A percentile compares a stretch with the other conserved stretches of the same genome.
Conservation (phyloP, 352 stramenopile genomes). For the Pythium phragmiticola region DNA sequence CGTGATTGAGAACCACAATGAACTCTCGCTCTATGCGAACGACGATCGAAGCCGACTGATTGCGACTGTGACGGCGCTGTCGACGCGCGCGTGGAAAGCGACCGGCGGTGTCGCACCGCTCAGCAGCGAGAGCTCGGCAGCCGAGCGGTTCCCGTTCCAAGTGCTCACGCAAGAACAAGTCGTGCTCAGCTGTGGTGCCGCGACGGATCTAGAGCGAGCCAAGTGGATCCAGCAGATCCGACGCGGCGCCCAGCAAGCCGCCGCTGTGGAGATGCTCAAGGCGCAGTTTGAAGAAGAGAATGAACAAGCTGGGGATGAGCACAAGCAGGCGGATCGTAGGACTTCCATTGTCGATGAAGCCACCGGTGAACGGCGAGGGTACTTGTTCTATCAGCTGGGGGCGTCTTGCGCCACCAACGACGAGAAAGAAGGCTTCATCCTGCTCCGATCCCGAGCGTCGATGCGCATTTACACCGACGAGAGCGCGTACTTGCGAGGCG, state of each 20-base stretch:
- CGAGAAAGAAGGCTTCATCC: constrained; percentile 31
- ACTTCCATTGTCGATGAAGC: constrained; percentile 18
- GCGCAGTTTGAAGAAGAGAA: constrained; percentile 42
- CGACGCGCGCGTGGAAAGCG: constrained; percentile 43
- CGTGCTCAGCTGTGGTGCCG: constrained; percentile 57
- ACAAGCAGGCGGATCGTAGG: neutral
- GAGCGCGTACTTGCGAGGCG: constrained; percentile 34
- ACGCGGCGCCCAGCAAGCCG: constrained; percentile 43
- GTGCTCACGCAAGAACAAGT: constrained; percentile 68
- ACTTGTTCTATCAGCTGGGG: constrained; percentile 19
- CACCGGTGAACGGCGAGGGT: constrained; percentile 22
- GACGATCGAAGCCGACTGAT: constrained; percentile 25
- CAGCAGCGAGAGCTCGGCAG: constrained; percentile 12
- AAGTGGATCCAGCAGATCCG: constrained; percentile 72
- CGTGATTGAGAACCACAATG: constrained; percentile 47
- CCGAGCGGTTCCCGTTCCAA: constrained; percentile 55
- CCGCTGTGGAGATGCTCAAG: constrained; percentile 54
- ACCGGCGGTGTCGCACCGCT: constrained; percentile 12
- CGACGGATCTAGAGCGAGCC: constrained; percentile 52
- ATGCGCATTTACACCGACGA: constrained; percentile 49
- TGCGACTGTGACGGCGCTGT: constrained; percentile 41
- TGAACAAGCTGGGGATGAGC: neutral
- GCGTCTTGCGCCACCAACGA: neutral
- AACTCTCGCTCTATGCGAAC: constrained; percentile 43
- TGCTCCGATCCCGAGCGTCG: constrained; percentile 33